Conservation (phyloP, 169 alveolate species). For the Cryptosporidium sp. region DNA sequence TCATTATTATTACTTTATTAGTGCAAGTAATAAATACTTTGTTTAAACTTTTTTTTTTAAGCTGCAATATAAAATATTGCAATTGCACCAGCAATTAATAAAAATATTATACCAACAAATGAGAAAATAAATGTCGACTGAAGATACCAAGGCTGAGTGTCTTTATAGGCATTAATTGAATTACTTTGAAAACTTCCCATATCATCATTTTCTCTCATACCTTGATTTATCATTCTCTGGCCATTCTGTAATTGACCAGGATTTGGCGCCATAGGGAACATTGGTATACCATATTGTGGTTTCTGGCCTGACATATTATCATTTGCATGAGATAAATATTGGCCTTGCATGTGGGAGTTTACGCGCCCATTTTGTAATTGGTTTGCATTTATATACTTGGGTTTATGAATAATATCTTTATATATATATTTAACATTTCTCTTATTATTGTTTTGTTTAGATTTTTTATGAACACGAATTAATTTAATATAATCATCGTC, state of each 20-base stretch:
- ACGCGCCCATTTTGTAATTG: slow-evolving; percentile 6
- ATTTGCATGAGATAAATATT: background rate
- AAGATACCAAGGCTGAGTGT: slow-evolving; percentile 35
- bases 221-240: background rate
- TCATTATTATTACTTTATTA: background rate
- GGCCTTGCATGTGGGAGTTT: background rate
- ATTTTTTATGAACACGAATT: background rate
- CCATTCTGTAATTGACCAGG: background rate
- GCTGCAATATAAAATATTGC: slow-evolving; percentile 47
- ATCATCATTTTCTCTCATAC: background rate
- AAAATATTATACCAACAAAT: slow-evolving; percentile 37
- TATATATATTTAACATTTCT: background rate
- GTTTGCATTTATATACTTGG: slow-evolving; percentile 13
- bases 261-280: slow-evolving; percentile 36
- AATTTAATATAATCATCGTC: slow-evolving; percentile 2
- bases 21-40: background rate
- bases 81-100: slow-evolving; percentile 36
- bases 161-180: slow-evolving; percentile 36
- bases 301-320: background rate
- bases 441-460: background rate
- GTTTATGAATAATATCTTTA: slow-evolving; percentile 25
- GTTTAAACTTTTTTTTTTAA: background rate
- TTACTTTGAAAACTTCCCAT: slow-evolving; percentile 24
- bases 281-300: slow-evolving; percentile 50
- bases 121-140: slow-evolving; percentile 49